Base-by-base conservation (phyloP, 768 basidiomycete genomes). In the Boletus subcaerulescens region DNA sequence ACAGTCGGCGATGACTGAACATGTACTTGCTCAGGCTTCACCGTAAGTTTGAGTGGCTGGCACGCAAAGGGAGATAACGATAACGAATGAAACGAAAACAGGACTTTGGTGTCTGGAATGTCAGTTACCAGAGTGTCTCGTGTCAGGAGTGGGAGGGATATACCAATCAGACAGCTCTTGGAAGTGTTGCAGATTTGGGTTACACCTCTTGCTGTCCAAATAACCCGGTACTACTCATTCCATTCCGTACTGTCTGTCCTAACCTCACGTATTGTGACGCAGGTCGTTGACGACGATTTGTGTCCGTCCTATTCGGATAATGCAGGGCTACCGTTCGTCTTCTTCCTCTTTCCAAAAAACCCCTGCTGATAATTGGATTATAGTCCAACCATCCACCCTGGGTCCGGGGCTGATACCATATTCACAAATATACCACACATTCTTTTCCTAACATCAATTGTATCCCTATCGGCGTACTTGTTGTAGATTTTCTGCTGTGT, bases 101-200 rank as follows among this genome's bases (percentile, higher is more conserved):
- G 86, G 91, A 92, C 64, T 93, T 92, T 74, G 89, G 91, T 47
- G 83, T 92, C 18, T 93, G 91, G 91, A 91, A 91, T 62, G 75
- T 90, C 62, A 84, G 78, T 17, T 92, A 92, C 65, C 71, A 83
- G 60, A 75, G 72, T 29, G 82, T 91, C 11, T 71, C 83, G 31
- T 93, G 91, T 63, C 52, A 78, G 3, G 68, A 80, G 49, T 93
- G 91, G 91, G 69, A 75, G 35, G 91, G 91, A 10, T 77, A 73
- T 47, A 76, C 72, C 18, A 73, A 85, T 53, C 65, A 78, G 15
- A 73, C 81, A 14, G 87, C 89, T 14, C 72, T 92, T 38, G 91
- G 91, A 20, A 87, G 83, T 53, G 85, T 88, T 17, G 64, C 78
- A 20, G 72, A 74, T 55, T 69, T 87, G 32, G 87, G 77, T 12